phyloP scores from a whole-genome alignment of 2,329 filamentous ascomycete genomes.

The Nigrospora sphaerica region DNA sequence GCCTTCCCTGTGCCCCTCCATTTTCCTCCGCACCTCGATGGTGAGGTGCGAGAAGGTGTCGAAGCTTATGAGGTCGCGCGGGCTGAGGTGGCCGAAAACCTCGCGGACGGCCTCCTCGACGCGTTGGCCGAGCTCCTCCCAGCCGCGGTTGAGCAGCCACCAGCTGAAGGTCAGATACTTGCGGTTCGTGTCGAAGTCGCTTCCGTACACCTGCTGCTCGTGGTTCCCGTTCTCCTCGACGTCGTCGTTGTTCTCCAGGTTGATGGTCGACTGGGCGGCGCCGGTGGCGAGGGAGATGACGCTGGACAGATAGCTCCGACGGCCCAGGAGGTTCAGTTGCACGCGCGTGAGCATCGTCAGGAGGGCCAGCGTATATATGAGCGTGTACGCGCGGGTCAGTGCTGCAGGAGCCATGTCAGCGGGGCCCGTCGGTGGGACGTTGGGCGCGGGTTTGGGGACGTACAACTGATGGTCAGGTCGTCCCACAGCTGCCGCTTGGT shows the following conservation, averaged over 20 bases:
- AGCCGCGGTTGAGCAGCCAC: conserved; percentile 93
- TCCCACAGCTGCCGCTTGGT: conserved; percentile 95
- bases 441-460: conserved; percentile 25
- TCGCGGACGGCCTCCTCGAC: conserved; percentile 83
- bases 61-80: conserved; percentile 79
- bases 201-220: conserved; percentile 77
- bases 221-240: conserved; percentile 46
- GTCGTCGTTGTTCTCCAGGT: conserved; percentile 87
- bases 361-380: conserved; percentile 85
- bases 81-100: conserved; percentile 83
- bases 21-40: conserved; percentile 72
- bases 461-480: conserved; percentile 92
- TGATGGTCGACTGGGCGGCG: conserved; percentile 68
- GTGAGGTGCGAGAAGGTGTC: conserved; percentile 74
- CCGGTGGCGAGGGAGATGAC: conserved; percentile 86
- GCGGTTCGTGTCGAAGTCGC: conserved; percentile 92
- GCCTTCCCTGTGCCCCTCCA: conserved; percentile 59
- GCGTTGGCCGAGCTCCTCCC: conserved; percentile 71
- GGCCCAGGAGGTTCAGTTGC: conserved; percentile 92
- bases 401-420: conserved; percentile 41
- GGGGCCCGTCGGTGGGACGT: not conserved
- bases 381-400: conserved; percentile 81
- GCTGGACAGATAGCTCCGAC: conserved; percentile 90
- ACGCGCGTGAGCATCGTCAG: conserved; percentile 89
- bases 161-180: conserved; percentile 95